Evolutionary conservation across 1,139 yeast species (phyloP), one percentile per base, ranked within the genome.

Genomic region (Zygosaccharomyces sapae): DNA sequence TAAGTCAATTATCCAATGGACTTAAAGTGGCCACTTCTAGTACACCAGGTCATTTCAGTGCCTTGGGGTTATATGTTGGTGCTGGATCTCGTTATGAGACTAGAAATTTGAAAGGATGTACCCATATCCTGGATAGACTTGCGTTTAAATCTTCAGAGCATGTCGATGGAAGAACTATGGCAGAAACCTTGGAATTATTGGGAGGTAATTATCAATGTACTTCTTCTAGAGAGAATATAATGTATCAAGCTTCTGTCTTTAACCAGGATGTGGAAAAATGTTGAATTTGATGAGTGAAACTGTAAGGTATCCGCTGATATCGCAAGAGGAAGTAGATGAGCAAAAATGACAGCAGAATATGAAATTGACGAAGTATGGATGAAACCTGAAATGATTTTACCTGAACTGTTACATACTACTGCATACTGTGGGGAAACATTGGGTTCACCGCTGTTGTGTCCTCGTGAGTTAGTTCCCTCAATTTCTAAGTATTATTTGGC

Each of bases 201-300:
- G 98, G 98, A 38, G 98, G 98, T 9, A 92, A 90, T 66, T 89
- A 86, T 67, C 90, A 88, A 81, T 86, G 96, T 62, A 84, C 96
- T 1, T 87, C 96, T 1, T 87, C 95, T 25, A 76, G 98, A 62
- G 98, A 92, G 65, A 79, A 94, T 4, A 77, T 92, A 72, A 80
- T 92, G 71, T 92, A 92, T 66, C 97, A 92, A 67, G 95, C 97
- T 1, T 83, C 96, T 1, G 96, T 89, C 1, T 92, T 92, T 73
- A 89, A 90, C 64, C 69, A 77, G 46, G 96, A 90, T 62, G 82
- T 85, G n/a, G 94, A 81, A 39, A 74, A 55, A 89, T 94, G 96
- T 80, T 87, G 56, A 78, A 77, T 39, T 72, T 88, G 45, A 73
- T 92, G 57, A 72, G 88, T n/a, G 94, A 89, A 57, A 87, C 97